These are phyloP conservation scores for Vaccinium vitisidaea DNA, from an alignment of 148 eudicot species.

Conservation along the genomic window DNA sequence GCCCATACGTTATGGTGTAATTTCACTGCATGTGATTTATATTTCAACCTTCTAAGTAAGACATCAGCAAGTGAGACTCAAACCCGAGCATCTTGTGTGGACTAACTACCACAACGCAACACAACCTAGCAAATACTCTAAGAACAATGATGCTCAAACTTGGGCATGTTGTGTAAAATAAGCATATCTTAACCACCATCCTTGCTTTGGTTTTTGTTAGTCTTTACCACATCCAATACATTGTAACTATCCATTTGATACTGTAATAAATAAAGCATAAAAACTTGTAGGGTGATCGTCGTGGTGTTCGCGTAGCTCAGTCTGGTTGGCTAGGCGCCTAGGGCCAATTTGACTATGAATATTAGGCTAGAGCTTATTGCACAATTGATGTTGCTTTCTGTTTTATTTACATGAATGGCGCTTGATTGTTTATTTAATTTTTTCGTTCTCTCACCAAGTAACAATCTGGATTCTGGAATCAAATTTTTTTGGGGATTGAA, in stretches of 20 bases:
- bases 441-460: not conserved
- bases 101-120: not conserved
- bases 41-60: not conserved
- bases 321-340: not conserved
- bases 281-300: not conserved
- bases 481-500: not conserved
- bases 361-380: not conserved
- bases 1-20: not conserved
- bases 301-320: not conserved
- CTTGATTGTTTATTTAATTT: not conserved
- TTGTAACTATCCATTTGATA: not conserved
- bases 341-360: not conserved
- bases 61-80: not conserved
- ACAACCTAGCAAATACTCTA: not conserved
- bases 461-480: not conserved
- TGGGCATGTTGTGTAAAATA: not conserved
- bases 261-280: not conserved
- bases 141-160: not conserved
- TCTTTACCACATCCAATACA: not conserved
- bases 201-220: not conserved
- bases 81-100: not conserved
- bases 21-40: not conserved
- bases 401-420: not conserved
- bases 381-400: not conserved
- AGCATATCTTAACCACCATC: not conserved